phyloP scores from a whole-genome alignment of 1,284 basidiomycete species.

The Entoloma clypeatum region DNA sequence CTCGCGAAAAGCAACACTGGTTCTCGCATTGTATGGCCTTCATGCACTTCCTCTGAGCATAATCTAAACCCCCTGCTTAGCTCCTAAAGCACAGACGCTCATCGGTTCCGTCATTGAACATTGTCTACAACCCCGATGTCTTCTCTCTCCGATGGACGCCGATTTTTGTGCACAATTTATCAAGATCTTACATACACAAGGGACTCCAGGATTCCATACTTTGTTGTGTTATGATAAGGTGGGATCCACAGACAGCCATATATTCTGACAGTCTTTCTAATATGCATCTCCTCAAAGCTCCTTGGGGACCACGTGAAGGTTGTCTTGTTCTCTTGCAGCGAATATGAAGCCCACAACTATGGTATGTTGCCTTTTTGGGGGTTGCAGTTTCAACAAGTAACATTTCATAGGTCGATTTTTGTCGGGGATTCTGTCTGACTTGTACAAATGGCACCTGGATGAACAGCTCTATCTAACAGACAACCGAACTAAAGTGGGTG shows the following conservation, averaged over 20 bases:
- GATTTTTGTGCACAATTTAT: constrained; percentile 93
- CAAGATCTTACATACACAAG: constrained; percentile 80
- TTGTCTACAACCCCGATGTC: constrained; percentile 89
- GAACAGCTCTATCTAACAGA: constrained; percentile 65
- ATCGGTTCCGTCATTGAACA: constrained; percentile 76
- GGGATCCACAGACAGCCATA: constrained; percentile 14
- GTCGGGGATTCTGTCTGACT: constrained; percentile 71
- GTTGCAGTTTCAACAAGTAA: no score
- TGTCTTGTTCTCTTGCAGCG: constrained; percentile 89
- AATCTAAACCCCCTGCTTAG: constrained; percentile 26
- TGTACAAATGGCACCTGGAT: constrained; percentile 73
- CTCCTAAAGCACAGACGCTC: constrained; percentile 47
- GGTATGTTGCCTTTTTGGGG: no score
- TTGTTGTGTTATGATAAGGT: constrained; percentile 86
- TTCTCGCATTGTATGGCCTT: constrained; percentile 64
- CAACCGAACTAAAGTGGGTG: constrained; percentile 61
- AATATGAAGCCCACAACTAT: constrained; percentile 95
- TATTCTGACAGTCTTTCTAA: constrained; percentile 12
- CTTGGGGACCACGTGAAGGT: constrained; percentile 82
- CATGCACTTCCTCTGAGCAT: constrained; percentile 4
- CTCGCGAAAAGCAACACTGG: constrained; percentile 85
- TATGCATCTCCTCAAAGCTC: constrained; percentile 48
- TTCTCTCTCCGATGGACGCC: constrained; percentile 94
- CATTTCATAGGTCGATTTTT: constrained; percentile 72
- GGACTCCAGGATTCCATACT: constrained; percentile 85